Evolutionary conservation across 2,329 filamentous ascomycete genomes (phyloP), one percentile per base, ranked within the genome.

Genomic region (Trichoderma sp.): DNA sequence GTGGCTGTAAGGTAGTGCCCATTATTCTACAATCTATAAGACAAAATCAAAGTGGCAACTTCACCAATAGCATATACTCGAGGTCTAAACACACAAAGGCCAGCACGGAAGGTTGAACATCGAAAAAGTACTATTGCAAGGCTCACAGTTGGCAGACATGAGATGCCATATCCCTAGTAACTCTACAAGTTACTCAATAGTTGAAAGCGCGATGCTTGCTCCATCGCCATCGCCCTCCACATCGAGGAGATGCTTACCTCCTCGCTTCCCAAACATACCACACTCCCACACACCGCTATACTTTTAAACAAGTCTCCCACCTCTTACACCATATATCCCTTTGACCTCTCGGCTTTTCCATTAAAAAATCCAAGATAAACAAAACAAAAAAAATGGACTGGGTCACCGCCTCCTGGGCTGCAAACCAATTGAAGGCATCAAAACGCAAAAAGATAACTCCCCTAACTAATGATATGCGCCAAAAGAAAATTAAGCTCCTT

Each of bases 401-500:
- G 75, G 74, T 66, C 72, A 73, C 76, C 79, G 78, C 80, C 80
- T 74, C 79, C 80, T 75, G 80, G 80, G 79, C 77, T 78, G 74
- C 74, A 73, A 75, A 74, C 74, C 76, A 75, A 75, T 74, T 73
- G 74, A 71, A 63, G 68, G 74, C 73, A 75, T 76, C 65, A 76
- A 74, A 76, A 64, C 71, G 72, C 70, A 73, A 73, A 73, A 75
- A 73, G 68, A 72, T 70, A 75, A 75, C 68, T 74, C 71, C 72
- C 74, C 73, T 71, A 75, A 74, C 75, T 75, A 73, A 71, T 77
- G 72, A 74, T 72, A 68, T 61, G 77, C 77, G 75, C 75, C 74
- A 74, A 58, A 58, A 47, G 55, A 50, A 61, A 69, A 81, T 80
- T 80, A 81, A 66, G 70, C 73, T 75, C 73, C 71, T 68, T 57